A percentile compares a stretch with the other conserved stretches of the same genome.
These are phyloP conservation scores for Neoboletus brunneissimus DNA, from an alignment of 768 basidiomycete genomes.

Conservation along the genomic window DNA sequence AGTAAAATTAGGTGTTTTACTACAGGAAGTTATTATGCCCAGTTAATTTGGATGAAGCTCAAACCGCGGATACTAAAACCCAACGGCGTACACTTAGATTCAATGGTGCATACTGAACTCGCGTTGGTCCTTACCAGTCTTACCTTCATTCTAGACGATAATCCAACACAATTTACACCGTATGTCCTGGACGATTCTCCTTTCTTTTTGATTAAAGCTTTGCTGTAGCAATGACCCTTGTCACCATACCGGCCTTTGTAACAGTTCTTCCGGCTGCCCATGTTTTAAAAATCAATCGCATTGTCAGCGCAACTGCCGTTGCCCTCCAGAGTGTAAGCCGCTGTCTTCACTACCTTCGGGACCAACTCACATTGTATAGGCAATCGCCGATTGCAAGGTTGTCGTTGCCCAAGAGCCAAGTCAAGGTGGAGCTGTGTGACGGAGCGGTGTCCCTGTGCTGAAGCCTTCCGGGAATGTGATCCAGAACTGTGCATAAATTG, in stretches of 20 bases:
- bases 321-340: constrained; percentile 47
- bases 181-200: constrained; percentile 12
- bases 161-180: constrained; percentile 21
- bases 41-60: background rate
- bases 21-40: constrained; percentile 16
- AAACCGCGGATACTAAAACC: background rate
- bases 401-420: constrained; percentile 40
- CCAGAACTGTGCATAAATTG: constrained; percentile 60
- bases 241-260: constrained; percentile 56
- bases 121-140: background rate
- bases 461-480: constrained; percentile 59
- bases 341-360: background rate
- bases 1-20: constrained; percentile 21
- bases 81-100: constrained; percentile 16
- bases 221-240: constrained; percentile 48
- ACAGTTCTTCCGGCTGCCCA: constrained; percentile 38
- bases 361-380: constrained; percentile 36
- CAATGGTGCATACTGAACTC: constrained; percentile 15
- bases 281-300: constrained; percentile 51
- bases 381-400: constrained; percentile 53
- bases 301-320: constrained; percentile 57
- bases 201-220: background rate
- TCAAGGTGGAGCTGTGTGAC: constrained; percentile 35
- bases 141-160: constrained; percentile 16
- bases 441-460: constrained; percentile 51